Conservation (phyloP, 2,329 filamentous ascomycete species). For the Xylaria hypoxylon region DNA sequence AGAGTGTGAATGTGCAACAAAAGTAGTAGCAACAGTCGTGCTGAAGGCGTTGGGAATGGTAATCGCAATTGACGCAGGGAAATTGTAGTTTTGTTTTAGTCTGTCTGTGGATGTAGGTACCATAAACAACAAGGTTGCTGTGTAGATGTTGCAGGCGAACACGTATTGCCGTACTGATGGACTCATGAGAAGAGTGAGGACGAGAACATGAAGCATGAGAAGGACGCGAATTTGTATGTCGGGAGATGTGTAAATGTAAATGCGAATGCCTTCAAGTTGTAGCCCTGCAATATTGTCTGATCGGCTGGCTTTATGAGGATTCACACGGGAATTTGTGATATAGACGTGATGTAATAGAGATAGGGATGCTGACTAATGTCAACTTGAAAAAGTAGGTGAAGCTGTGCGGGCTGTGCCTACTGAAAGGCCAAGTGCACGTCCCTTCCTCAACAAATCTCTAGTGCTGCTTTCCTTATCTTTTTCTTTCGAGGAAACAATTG, state of each 20-base stretch:
- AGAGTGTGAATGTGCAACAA: neutral
- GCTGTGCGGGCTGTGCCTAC: neutral
- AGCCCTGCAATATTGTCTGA: neutral
- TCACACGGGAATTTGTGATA: neutral
- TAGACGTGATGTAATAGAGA: neutral
- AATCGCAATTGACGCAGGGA: neutral
- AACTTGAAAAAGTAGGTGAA: neutral
- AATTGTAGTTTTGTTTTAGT: neutral
- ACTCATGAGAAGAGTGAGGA: too few species aligned
- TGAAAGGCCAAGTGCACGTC: neutral
- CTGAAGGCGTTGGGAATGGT: too few species aligned
- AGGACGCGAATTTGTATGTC: neutral
- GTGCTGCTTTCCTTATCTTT: neutral
- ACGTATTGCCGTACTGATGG: too few species aligned
- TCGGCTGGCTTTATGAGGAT: neutral
- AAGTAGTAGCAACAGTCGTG: too few species aligned
- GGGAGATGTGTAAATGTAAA: neutral
- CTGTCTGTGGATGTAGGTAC: too few species aligned
- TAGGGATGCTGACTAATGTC: neutral
- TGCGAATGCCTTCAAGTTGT: neutral
- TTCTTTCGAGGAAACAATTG: neutral
- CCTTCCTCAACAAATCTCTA: neutral
- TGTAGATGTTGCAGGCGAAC: neutral
- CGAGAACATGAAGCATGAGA: neutral
- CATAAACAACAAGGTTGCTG: neutral